phyloP scores from a whole-genome alignment of 495 filamentous ascomycete species.

The Penicillium manginii region DNA sequence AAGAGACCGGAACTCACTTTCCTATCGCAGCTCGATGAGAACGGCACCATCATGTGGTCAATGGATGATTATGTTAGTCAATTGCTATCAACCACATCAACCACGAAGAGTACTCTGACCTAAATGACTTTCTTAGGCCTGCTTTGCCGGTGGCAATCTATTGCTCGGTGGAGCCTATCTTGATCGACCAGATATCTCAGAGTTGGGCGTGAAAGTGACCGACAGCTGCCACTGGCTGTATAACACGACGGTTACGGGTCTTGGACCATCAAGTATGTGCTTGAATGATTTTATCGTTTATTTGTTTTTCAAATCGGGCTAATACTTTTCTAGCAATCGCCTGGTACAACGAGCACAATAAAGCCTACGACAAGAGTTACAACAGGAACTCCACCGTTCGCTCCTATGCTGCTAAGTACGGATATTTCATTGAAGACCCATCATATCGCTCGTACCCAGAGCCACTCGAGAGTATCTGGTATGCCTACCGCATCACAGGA shows the following conservation, averaged over 20 bases:
- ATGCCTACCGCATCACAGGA: slow-evolving; percentile 50
- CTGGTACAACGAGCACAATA: slow-evolving; percentile 57
- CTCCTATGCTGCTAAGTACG: slow-evolving; percentile 39
- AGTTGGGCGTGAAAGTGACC: slow-evolving; percentile 70
- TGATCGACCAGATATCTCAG: slow-evolving; percentile 55
- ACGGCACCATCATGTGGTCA: slow-evolving; percentile 32
- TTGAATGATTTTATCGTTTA: too few species aligned
- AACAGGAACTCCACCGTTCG: slow-evolving; percentile 41
- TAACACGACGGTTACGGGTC: slow-evolving; percentile 57
- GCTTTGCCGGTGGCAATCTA: slow-evolving; percentile 79
- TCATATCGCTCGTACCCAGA: slow-evolving; percentile 43
- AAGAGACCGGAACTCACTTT: slow-evolving; percentile 68
- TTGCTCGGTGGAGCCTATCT: slow-evolving; percentile 75
- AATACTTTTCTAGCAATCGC: slow-evolving; percentile 44
- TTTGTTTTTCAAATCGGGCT: neutral
- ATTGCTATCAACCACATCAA: too few species aligned
- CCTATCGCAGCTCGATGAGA: slow-evolving; percentile 57
- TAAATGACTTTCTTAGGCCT: slow-evolving; percentile 44
- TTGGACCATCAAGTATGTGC: slow-evolving; percentile 63
- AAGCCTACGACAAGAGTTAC: slow-evolving; percentile 50
- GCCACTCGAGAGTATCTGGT: slow-evolving; percentile 47
- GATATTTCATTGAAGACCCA: slow-evolving; percentile 65
- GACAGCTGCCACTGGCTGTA: slow-evolving; percentile 72
- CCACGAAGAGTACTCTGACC: slow-evolving; percentile 13
- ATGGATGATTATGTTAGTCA: slow-evolving; percentile 30